Evolutionary conservation across 768 basidiomycete species (phyloP), one percentile per base, ranked within the genome.

Genomic region (Amanita pallidorosea): DNA sequence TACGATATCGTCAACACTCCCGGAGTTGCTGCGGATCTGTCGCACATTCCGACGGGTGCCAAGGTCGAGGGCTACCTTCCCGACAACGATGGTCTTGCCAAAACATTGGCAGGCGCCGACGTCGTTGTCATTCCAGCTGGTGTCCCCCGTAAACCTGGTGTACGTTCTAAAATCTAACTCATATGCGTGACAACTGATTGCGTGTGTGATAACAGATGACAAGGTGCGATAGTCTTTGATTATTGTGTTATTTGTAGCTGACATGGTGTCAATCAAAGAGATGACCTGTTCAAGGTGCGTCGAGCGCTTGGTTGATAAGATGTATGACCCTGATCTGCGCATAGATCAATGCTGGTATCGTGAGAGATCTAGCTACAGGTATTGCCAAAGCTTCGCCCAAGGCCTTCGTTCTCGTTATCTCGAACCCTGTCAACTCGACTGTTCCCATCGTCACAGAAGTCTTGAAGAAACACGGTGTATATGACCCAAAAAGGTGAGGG

Each of bases 381-480:
- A 88, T 93, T 60, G 94, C 95, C 13, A 81, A 77, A 13, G 63
- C 70, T 45, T 80, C 81, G 38, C 95, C 95, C 53, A 93, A 92
- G 63, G 96, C 96, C 18, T 85, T 87, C 60, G 80, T 98, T 41
- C 80, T 93, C 45, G 93, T 99, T 58, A 98, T 99, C 67, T 95
- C 96, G 59, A 99, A 99, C 75, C 96, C 96, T 29, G 95, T 99
- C 64, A 98, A 99, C 80, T 97, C 95, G 38, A 97, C 96, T 35
- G 95, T 98, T 35, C 96, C 96, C 44, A 90, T 99, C 62, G 91
- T 92, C 42, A 91, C 81, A 13, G 95, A 98, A 68, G 85, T 95
- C 34, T 80, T 94, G 73, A 99, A 95, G 81, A 85, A 90, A 68
- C 79, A 85, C 56, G 84, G 83, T 41, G 86, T 90, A 25, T 98